Conservation (phyloP, 1,139 yeast species). For the Kodamaea suecica region DNA sequence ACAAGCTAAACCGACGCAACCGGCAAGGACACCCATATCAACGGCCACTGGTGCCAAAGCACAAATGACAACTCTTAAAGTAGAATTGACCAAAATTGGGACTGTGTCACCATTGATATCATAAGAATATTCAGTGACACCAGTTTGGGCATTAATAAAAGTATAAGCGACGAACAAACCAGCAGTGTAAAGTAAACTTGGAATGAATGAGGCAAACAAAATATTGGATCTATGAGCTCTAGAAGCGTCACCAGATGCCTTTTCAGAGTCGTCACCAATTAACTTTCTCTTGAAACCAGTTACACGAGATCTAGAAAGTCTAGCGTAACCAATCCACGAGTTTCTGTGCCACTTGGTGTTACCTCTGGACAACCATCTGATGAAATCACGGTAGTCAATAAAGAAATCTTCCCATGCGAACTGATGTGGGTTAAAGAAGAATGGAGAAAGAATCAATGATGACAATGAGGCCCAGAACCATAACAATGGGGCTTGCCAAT, state of each 20-base stretch:
- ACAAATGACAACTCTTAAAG: slow-evolving; percentile 81
- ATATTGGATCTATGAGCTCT: slow-evolving; percentile 92
- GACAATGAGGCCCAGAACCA: slow-evolving; percentile 99
- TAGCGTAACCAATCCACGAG: slow-evolving; percentile 98
- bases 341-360: slow-evolving; percentile 98
- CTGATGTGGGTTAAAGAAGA: slow-evolving; percentile 96
- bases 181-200: slow-evolving; percentile 83
- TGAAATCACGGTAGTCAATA: slow-evolving; percentile 96
- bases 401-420: slow-evolving; percentile 99
- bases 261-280: slow-evolving; percentile 85
- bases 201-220: slow-evolving; percentile 80
- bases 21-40: slow-evolving; percentile 79
- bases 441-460: slow-evolving; percentile 90
- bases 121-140: slow-evolving; percentile 57
- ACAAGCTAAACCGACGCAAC: slow-evolving; percentile 79
- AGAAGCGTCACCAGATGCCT: slow-evolving; percentile 89
- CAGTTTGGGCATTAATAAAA: slow-evolving; percentile 94
- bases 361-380: slow-evolving; percentile 99
- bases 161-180: slow-evolving; percentile 89
- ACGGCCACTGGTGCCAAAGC: slow-evolving; percentile 88
- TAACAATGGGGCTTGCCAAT: slow-evolving; percentile 95
- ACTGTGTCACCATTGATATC: slow-evolving; percentile 23
- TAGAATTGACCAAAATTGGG: slow-evolving; percentile 66
- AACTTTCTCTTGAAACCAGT: slow-evolving; percentile 97
- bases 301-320: slow-evolving; percentile 92